These are phyloP conservation scores for Poronia punctata DNA, from an alignment of 495 filamentous ascomycete species.

Conservation along the genomic window DNA sequence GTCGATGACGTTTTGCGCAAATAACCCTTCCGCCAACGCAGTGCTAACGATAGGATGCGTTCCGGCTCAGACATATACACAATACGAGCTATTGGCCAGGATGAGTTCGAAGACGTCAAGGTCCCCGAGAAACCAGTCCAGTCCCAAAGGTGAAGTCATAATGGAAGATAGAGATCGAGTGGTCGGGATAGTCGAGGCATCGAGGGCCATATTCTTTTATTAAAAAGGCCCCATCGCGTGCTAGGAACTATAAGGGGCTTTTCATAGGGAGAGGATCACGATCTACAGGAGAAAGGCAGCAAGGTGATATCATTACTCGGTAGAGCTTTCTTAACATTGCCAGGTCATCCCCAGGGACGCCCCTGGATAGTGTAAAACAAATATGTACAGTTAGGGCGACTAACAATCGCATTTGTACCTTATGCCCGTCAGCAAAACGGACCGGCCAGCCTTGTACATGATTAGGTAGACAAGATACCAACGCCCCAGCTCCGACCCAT, in stretches of 20 bases:
- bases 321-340: no score
- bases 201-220: slow-evolving; percentile 7
- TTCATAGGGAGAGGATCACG: no score
- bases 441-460: no score
- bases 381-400: no score
- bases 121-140: slow-evolving; percentile 63
- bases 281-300: no score
- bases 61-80: slow-evolving; percentile 70
- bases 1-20: background rate
- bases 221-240: no score
- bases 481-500: background rate
- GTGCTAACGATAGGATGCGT: slow-evolving; percentile 5
- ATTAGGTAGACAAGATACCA: slow-evolving; percentile 1
- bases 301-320: no score
- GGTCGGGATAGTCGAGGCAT: background rate
- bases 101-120: slow-evolving; percentile 94
- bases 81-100: slow-evolving; percentile 82
- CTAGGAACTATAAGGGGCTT: no score
- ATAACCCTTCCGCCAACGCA: slow-evolving; percentile 13
- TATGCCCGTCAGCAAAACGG: slow-evolving; percentile 1
- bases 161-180: background rate
- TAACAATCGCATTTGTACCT: no score
- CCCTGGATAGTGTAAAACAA: no score
- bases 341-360: no score
- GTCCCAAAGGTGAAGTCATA: slow-evolving; percentile 29